These are phyloP conservation scores for Combretum micranthum DNA, from an alignment of 345 rosid genomes.

Conservation along the genomic window DNA sequence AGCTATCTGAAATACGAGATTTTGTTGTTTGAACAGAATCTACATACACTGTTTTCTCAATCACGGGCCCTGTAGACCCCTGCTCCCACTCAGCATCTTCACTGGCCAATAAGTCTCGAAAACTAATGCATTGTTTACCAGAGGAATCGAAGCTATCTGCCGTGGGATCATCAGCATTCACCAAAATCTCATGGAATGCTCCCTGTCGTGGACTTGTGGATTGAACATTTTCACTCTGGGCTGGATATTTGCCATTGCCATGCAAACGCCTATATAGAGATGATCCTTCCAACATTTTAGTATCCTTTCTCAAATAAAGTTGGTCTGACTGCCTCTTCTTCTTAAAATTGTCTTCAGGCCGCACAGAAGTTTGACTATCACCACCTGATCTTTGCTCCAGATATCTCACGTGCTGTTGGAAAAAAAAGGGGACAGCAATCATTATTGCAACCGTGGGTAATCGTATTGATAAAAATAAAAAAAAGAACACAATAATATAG, in stretches of 20 bases:
- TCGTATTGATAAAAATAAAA: not conserved
- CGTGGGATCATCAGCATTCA: slow-evolving; percentile 12
- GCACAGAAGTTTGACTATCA: slow-evolving; percentile 6
- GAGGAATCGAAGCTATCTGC: slow-evolving; percentile 10
- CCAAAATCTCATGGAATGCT: slow-evolving; percentile 16
- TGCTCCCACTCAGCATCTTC: slow-evolving; percentile 42
- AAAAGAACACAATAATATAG: not conserved
- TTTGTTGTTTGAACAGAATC: slow-evolving; percentile 45
- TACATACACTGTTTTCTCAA: slow-evolving; percentile 73
- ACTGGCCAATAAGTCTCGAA: slow-evolving; percentile 42
- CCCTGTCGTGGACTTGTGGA: slow-evolving; percentile 8
- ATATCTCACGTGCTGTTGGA: not conserved
- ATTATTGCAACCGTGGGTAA: not conserved
- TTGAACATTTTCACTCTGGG: slow-evolving; percentile 1
- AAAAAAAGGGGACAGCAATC: slow-evolving; percentile 1
- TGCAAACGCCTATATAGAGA: slow-evolving; percentile 20
- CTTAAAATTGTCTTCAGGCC: slow-evolving; percentile 22
- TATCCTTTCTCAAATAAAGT: slow-evolving; percentile 8
- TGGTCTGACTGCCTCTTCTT: slow-evolving; percentile 11
- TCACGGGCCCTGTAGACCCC: slow-evolving; percentile 26
- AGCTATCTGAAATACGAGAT: slow-evolving; percentile 17
- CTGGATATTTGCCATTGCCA: slow-evolving; percentile 14
- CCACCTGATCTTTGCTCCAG: slow-evolving; percentile 8
- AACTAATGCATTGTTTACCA: slow-evolving; percentile 21
- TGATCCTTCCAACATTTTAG: slow-evolving; percentile 21